Evolutionary conservation across 2,329 filamentous ascomycete genomes (phyloP), one percentile per base, ranked within the genome.

Genomic region (Fusarium coicis): DNA sequence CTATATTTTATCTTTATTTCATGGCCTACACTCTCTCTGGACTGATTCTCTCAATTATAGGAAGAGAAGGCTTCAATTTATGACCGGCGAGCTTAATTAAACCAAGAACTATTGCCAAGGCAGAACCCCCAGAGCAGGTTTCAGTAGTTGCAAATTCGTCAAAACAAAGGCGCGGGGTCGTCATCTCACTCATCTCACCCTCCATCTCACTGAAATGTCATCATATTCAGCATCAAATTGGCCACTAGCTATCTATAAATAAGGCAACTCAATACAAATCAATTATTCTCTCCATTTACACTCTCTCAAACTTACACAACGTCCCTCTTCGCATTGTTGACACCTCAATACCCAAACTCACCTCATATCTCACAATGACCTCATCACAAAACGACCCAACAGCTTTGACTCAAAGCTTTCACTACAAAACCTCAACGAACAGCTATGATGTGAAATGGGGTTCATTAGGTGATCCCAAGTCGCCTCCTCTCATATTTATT

Each of bases 401-500:
- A 14, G 4, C 58, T 43, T 59, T 78, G 2, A 63, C 66, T 18
- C 57, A 79, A 3, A 80, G 60, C 23, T 84, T 84, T 66, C 30
- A 73, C 36, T 74, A 83, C 64, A 50, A 74, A 30, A 80, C 63
- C 6, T 23, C 74, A 10, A 79, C 78, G 7, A 77, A 81, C 28
- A 68, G 58, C 18, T 81, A 77, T 46, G 55, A 64, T 32, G 77
- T 82, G 36, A 78, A 70, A 65, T 84, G 80, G 79, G 79, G 73
- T 2, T 79, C 79, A 0, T 47, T 86, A 1, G 83, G 83, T 12
- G 39, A 77, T 7, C n/a, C 69, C 7, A 39, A 49, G 2, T 63
- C 56, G 0, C 81, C 79, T 23, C 82, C 83, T 1, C 62, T 85
- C 1, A 73, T 86, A 18, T 85, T 86, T 42, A 74, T 86, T 14